Base-by-base conservation (phyloP, 148 eudicot genomes). In the Fagopyrum homotropicum region DNA sequence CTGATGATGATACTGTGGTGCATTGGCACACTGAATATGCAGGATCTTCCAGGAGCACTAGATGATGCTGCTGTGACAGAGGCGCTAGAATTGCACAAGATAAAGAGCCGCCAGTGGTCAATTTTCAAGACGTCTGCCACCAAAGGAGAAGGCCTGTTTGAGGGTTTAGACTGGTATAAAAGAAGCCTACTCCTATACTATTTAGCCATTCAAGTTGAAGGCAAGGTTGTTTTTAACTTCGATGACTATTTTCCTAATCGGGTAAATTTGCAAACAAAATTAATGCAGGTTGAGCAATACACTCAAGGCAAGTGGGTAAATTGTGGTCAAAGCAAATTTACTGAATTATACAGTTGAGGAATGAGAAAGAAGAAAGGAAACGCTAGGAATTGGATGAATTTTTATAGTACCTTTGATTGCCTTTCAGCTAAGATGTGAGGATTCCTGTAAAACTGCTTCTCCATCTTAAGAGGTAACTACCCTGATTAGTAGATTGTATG, bases 11-110 rank as follows among this genome's bases (percentile, higher is more conserved):
- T 14, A 49, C 14, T 35, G 40, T 35, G 40, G 40, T 35, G 0
- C 1, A 35, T 35, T 35, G 40, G 12, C 12, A 12, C n/a, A 35
- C 19, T 22, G 55, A 48, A 56, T 72, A 30, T 63, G 51, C 79
- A 92, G 98, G 98, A 94, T 88, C 96, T 91, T 82, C 97, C 93
- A 12, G 97, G 98, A 77, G 98, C 98, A 63, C 88, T 94, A 1
- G 96, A 94, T 81, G 96, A 89, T 86, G 96, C 97, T 81, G 88
- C 96, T n/a, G 89, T 94, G 7, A 94, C 97, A 0, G 98, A 94
- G 82, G 85, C 96, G 80, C 75, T 94, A 77, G 97, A 90, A 83
- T 79, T 94, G 82, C 97, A 91, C 89, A 94, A 90, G 87, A 91
- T 94, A 40, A 94, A 90, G 83, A 92, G 81, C 77, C 89, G 97